These are phyloP conservation scores for Penicillium paxilli DNA, from an alignment of 495 filamentous ascomycete genomes.

Conservation along the genomic window DNA sequence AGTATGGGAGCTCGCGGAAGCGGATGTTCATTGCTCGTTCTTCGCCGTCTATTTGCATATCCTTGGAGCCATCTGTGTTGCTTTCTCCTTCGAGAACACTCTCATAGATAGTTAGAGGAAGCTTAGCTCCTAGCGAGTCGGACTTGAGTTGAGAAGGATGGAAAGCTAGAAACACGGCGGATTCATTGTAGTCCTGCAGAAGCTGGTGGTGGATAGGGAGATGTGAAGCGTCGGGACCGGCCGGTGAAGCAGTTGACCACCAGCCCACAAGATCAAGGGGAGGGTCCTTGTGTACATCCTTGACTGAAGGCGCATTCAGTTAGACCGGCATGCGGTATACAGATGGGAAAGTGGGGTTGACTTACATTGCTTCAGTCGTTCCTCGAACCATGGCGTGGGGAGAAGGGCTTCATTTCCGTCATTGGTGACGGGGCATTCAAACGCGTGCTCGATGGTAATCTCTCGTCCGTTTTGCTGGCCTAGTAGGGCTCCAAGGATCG, in stretches of 20 bases:
- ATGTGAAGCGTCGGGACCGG: conserved; percentile 65
- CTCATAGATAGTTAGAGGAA: conserved; percentile 90
- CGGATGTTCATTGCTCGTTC: conserved; percentile 56
- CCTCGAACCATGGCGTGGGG: conserved; percentile 71
- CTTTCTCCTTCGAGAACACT: conserved; percentile 70
- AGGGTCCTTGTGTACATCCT: conserved; percentile 82
- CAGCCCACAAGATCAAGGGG: conserved; percentile 88
- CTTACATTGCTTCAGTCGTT: conserved; percentile 82
- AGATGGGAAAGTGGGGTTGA: conserved; percentile 10
- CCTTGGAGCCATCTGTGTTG: conserved; percentile 56
- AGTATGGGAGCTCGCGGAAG: conserved; percentile 83
- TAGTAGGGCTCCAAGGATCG: conserved; percentile 81
- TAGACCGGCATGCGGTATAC: conserved; percentile 4
- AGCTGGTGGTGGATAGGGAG: conserved; percentile 77
- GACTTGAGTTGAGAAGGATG: conserved; percentile 61
- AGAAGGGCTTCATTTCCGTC: conserved; percentile 54
- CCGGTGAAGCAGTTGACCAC: conserved; percentile 79
- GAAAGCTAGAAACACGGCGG: conserved; percentile 82
- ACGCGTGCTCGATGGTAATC: conserved; percentile 89
- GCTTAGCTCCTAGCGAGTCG: conserved; percentile 64
- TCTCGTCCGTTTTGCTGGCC: conserved; percentile 89
- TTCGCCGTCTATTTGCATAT: conserved; percentile 73
- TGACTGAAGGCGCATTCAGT: conserved; percentile 53
- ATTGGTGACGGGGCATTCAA: conserved; percentile 65
- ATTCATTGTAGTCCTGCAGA: conserved; percentile 74